Base-by-base conservation (phyloP, 768 basidiomycete species). In the Tricholoma flavovirens region DNA sequence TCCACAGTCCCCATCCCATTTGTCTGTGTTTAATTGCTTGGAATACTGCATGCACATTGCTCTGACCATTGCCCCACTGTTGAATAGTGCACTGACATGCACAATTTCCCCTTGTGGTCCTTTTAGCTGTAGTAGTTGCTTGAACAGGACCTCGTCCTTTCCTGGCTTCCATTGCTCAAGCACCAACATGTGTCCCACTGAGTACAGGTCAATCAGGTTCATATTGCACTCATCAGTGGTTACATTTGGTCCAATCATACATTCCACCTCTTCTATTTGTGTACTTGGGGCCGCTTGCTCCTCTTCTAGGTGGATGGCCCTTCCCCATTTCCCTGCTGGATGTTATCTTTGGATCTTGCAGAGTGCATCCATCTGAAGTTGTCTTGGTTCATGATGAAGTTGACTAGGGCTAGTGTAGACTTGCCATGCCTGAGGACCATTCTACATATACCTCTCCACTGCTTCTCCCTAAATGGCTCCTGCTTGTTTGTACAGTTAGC, bases 51-150 rank as follows among this genome's bases (percentile, higher is more conserved):
- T n/a, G n/a, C n/a, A n/a, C n/a, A n/a, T n/a, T n/a, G n/a, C n/a
- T n/a, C n/a, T n/a, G n/a, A n/a, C n/a, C n/a, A n/a, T n/a, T n/a
- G n/a, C n/a, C n/a, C n/a, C n/a, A n/a, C n/a, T n/a, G n/a, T n/a
- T n/a, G n/a, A n/a, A n/a, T n/a, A n/a, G n/a, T n/a, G n/a, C n/a
- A n/a, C n/a, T n/a, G n/a, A n/a, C n/a, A n/a, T n/a, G n/a, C n/a
- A n/a, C n/a, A n/a, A n/a, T n/a, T n/a, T n/a, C n/a, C n/a, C n/a
- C n/a, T n/a, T n/a, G n/a, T n/a, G n/a, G n/a, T n/a, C n/a, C n/a
- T n/a, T n/a, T n/a, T n/a, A n/a, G n/a, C n/a, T 21, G 33, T 0
- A 68, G 51, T 17, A 21, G 38, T 15, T 69, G 68, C 26, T 60
- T 55, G 49, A 71, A 71, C 5, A 65, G 65, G 14, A 55, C 32